These are phyloP conservation scores for Guyanaporus albipodus DNA, from an alignment of 768 basidiomycete species.

Conservation along the genomic window DNA sequence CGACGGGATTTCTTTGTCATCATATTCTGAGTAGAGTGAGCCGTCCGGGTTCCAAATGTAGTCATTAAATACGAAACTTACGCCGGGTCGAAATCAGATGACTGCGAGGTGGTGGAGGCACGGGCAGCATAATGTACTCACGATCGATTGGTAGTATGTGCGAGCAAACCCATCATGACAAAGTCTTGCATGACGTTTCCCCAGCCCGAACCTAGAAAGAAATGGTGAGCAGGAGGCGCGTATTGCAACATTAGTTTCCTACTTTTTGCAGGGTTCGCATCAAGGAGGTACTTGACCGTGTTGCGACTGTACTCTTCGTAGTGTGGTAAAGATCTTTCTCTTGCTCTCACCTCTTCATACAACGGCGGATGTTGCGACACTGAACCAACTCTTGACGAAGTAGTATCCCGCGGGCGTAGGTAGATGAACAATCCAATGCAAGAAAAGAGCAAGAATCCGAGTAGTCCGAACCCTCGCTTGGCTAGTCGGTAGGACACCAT, in stretches of 20 bases:
- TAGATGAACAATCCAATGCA: constrained; percentile 14
- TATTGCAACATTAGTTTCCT: constrained; percentile 3
- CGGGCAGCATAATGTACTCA: constrained; percentile 13
- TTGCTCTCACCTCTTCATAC: constrained; percentile 36
- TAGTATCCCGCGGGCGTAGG: constrained; percentile 6
- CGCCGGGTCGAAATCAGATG: constrained; percentile 2
- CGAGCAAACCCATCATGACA: constrained; percentile 34
- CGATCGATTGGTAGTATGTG: constrained; percentile 34
- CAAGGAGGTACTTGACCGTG: constrained; percentile 40
- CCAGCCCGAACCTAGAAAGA: constrained; percentile 34
- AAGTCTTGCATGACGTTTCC: constrained; percentile 42
- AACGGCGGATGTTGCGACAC: constrained; percentile 38
- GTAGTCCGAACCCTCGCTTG: constrained; percentile 21
- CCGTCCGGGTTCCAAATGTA: constrained; percentile 39
- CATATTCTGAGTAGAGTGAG: constrained; percentile 35
- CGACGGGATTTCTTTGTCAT: constrained; percentile 37
- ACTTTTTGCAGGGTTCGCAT: constrained; percentile 45
- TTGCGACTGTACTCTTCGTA: constrained; percentile 36
- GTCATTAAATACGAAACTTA: constrained; percentile 42
- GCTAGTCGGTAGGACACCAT: constrained; percentile 24
- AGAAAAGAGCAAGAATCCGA: constrained; percentile 8
- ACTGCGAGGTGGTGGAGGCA: not conserved
- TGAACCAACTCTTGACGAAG: not conserved
- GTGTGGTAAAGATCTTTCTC: constrained; percentile 41
- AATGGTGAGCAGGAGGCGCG: not conserved